Base-by-base conservation (phyloP, 176 grass and related monocot genomes). In the Carex cristatella region DNA sequence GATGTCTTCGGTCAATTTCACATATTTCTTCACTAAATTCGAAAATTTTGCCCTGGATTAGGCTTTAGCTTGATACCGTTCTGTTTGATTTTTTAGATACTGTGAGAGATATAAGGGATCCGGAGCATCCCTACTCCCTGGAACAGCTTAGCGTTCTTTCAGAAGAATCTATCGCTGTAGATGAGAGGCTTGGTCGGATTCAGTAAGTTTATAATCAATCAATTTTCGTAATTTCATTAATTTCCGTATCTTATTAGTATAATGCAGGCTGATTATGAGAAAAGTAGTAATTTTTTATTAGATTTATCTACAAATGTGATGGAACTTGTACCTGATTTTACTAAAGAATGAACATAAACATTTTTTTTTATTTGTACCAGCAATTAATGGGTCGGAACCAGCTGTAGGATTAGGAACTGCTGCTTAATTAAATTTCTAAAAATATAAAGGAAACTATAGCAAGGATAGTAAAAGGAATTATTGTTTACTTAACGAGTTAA, bases 91-190 rank as follows among this genome's bases (percentile, higher is more conserved):
- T 27, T 40, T 33, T 86, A 99, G 88, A 99, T 85, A 90, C 90
- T 38, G 93, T 99, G 93, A 84, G 96, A 78, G 93, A 99, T 87
- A 99, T 99, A 89, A 99, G 92, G 93, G 96, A 99, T 88, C 96
- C 96, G 68, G 96, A 99, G 90, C 96, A 99, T 79, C 96, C 96
- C 11, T 99, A 99, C 87, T 99, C 96, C 37, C 84, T 99, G 89
- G 96, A 99, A 88, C 96, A 99, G 91, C 96, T 99, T 82, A 99
- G 96, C 88, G 96, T 99, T 85, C 90, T 99, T 53, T 95, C 96
- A 1, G 48, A 99, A 81, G 96, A 99, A 59, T 99, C 96, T 42
- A 90, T 99, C 83, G 84, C 88, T 37, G 87, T 99, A 32, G 93
- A 99, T 73, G 96, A 95, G 83, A 99, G 94, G 84, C 93, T 95